Conservation (phyloP, 306 rosid genomes). For the Albizia julibrissin region DNA sequence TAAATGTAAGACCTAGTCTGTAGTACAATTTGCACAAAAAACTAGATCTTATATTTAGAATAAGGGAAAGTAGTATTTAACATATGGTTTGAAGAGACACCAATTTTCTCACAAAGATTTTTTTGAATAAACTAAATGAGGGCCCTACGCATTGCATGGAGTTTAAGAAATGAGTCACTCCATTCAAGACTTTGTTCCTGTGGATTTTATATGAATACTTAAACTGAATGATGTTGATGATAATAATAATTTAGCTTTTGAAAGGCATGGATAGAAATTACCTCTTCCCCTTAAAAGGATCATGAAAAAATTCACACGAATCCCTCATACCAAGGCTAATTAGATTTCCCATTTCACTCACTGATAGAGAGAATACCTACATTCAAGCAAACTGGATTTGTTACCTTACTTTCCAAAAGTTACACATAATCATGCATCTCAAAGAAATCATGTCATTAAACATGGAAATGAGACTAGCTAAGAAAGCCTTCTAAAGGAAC, state of each 20-base stretch:
- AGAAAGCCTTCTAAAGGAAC: not conserved
- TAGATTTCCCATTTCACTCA: slow-evolving; percentile 78
- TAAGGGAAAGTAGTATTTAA: not conserved
- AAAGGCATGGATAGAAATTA: slow-evolving; percentile 29
- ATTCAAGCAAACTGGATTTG: slow-evolving; percentile 41
- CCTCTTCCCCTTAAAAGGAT: slow-evolving; percentile 76
- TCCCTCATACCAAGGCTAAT: slow-evolving; percentile 71
- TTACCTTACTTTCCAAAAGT: slow-evolving; percentile 12
- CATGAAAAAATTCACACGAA: slow-evolving; percentile 77
- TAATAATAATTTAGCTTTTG: not conserved
- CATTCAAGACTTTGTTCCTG: not conserved
- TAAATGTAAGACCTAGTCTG: too few species aligned
- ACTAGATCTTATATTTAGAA: too few species aligned
- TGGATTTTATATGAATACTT: not conserved
- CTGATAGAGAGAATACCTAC: slow-evolving; percentile 82
- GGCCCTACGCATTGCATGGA: not conserved
- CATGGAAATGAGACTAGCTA: not conserved
- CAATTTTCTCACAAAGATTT: not conserved
- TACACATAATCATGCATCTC: slow-evolving; percentile 14
- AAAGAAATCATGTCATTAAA: slow-evolving; percentile 8
- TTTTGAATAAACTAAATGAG: not conserved
- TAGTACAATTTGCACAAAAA: too few species aligned
- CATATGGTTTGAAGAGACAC: slow-evolving; percentile 5
- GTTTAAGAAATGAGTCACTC: not conserved
- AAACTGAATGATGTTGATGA: not conserved